phyloP scores from a whole-genome alignment of 2,329 filamentous ascomycete genomes.

The Cryphonectria japonica region DNA sequence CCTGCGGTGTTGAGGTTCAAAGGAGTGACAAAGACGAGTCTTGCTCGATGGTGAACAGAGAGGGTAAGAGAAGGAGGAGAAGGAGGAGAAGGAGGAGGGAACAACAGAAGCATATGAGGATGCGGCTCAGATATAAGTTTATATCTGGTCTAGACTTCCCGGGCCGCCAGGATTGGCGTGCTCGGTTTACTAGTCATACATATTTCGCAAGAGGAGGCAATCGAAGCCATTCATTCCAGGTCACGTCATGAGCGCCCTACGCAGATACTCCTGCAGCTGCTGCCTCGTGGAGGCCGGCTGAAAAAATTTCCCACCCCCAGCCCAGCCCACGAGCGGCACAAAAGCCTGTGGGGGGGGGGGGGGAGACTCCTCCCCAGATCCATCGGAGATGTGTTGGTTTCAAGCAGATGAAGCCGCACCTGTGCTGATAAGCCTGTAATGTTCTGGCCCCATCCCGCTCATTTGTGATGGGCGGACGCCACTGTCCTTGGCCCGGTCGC shows the following conservation, averaged over 20 bases:
- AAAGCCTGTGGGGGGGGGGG: not conserved
- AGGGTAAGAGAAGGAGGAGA: not conserved
- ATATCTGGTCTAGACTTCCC: not conserved
- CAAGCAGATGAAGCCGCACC: slow-evolving; percentile 8
- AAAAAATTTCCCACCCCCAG: not conserved
- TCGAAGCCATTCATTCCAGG: not conserved
- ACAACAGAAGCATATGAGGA: not conserved
- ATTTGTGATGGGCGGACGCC: slow-evolving; percentile 7
- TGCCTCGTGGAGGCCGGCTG: not conserved
- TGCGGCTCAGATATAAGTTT: not conserved
- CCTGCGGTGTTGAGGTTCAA: slow-evolving; percentile 13
- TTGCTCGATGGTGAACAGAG: slow-evolving; percentile 21
- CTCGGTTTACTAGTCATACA: not conserved
- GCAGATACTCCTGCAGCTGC: not conserved
- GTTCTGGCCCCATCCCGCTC: slow-evolving; percentile 5
- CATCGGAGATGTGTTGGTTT: slow-evolving; percentile 5
- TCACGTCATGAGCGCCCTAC: not conserved
- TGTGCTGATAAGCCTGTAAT: not conserved
- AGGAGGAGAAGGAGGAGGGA: not conserved
- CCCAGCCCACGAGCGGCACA: not conserved
- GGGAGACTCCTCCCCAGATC: not conserved
- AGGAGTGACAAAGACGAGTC: slow-evolving; percentile 25
- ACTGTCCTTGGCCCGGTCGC: not conserved
- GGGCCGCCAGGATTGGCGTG: not conserved
- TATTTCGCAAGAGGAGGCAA: not conserved